Conservation (phyloP, 2,329 filamentous ascomycete genomes). For the Alternaria ventricosa region DNA sequence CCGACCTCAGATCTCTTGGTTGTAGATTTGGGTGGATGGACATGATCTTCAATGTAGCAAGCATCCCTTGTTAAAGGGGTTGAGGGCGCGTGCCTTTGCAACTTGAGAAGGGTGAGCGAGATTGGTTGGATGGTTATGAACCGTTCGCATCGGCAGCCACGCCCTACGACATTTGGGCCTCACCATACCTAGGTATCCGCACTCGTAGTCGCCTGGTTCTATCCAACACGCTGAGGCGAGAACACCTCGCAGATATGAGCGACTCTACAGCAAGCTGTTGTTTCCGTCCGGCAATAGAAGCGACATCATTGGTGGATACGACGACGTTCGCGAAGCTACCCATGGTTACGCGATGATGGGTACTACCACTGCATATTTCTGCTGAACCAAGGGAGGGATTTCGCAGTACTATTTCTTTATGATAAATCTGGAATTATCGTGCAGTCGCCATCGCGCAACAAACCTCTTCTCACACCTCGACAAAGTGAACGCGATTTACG, state of each 20-base stretch:
- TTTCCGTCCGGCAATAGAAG: neutral
- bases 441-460: neutral
- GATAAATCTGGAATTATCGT: neutral
- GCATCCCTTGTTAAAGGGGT: neutral
- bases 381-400: neutral
- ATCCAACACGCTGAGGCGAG: neutral
- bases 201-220: neutral
- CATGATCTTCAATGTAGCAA: neutral
- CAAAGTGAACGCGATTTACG: neutral
- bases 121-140: neutral
- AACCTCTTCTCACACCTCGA: neutral
- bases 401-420: neutral
- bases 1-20: neutral
- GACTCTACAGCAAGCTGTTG: neutral
- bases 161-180: neutral
- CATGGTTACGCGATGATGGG: neutral
- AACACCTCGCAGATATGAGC: neutral
- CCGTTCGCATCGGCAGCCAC: neutral
- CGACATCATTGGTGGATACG: neutral
- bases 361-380: neutral
- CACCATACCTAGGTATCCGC: too few relatives aligned
- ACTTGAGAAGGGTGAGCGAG: neutral
- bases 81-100: neutral
- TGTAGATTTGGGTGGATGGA: neutral
- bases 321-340: neutral